Conservation (phyloP, 2,329 filamentous ascomycete genomes). For the Albifimbria verrucaria region DNA sequence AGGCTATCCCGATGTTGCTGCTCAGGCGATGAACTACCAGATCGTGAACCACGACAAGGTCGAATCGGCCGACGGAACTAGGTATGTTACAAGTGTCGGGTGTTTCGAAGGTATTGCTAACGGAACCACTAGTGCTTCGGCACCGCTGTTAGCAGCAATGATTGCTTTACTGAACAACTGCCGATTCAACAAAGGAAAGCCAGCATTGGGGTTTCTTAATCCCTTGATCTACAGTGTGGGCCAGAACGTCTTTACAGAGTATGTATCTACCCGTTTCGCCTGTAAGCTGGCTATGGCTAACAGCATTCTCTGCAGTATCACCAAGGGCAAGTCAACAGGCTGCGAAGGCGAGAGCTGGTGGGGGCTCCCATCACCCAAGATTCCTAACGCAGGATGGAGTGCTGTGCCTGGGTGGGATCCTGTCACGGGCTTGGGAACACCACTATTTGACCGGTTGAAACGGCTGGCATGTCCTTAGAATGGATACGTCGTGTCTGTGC, state of each 20-base stretch:
- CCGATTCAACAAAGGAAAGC: slow-evolving; percentile 50
- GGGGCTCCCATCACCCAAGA: slow-evolving; percentile 19
- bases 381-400: slow-evolving; percentile 24
- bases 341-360: slow-evolving; percentile 25
- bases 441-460: slow-evolving; percentile 35
- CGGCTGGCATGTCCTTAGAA: slow-evolving; percentile 6
- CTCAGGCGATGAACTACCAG: slow-evolving; percentile 40
- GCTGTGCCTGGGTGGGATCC: slow-evolving; percentile 33
- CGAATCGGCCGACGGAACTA: slow-evolving; percentile 27
- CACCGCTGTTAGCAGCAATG: slow-evolving; percentile 61
- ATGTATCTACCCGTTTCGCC: slow-evolving; percentile 8
- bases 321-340: slow-evolving; percentile 27
- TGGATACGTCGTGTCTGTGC: too few species aligned
- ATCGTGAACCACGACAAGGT: slow-evolving; percentile 27
- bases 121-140: slow-evolving; percentile 43
- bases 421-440: slow-evolving; percentile 42
- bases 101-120: neutral
- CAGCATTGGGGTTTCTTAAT: slow-evolving; percentile 57
- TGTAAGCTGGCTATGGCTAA: slow-evolving; percentile 1
- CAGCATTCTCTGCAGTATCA: slow-evolving; percentile 25
- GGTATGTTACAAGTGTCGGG: slow-evolving; percentile 14
- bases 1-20: slow-evolving; percentile 60
- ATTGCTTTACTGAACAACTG: slow-evolving; percentile 64
- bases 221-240: slow-evolving; percentile 52
- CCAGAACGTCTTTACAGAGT: slow-evolving; percentile 31